Conservation (phyloP, 176 grass and related monocot genomes). For the Metroxylon sagu region DNA sequence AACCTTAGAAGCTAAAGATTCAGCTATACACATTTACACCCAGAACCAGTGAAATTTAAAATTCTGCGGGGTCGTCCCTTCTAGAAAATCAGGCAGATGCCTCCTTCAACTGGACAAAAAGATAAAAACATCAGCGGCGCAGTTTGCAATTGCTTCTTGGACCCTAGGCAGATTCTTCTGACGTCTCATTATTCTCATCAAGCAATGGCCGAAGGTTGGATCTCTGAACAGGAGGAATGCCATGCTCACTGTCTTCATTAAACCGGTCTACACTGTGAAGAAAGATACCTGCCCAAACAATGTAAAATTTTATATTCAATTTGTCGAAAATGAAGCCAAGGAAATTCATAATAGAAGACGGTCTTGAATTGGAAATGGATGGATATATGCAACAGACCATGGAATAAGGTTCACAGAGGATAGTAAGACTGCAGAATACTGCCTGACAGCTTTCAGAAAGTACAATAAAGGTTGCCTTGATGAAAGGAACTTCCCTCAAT, state of each 20-base stretch:
- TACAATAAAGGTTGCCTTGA: too few relatives aligned
- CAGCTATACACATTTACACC: too few relatives aligned
- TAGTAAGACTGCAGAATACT: too few relatives aligned
- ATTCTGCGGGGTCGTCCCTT: too few relatives aligned
- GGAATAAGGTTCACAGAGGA: too few relatives aligned
- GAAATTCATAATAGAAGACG: background rate
- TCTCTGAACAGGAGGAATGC: constrained; percentile 31
- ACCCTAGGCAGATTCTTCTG: constrained; percentile 4
- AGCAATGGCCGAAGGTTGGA: constrained; percentile 70
- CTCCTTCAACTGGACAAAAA: too few relatives aligned
- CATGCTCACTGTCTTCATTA: constrained; percentile 46
- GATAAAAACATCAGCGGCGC: background rate
- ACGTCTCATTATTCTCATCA: constrained; percentile 34
- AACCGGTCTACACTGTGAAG: constrained; percentile 69
- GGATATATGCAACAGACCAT: background rate
- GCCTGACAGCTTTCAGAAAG: too few relatives aligned
- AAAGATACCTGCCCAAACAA: constrained; percentile 62
- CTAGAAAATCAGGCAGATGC: too few relatives aligned
- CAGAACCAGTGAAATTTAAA: too few relatives aligned
- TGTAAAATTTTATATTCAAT: background rate
- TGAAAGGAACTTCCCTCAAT: too few relatives aligned
- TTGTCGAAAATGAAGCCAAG: background rate
- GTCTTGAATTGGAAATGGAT: background rate
- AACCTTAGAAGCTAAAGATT: too few relatives aligned
- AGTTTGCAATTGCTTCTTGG: background rate